Base-by-base conservation (phyloP, 495 filamentous ascomycete species). In the Astrothelium macrocarpum region DNA sequence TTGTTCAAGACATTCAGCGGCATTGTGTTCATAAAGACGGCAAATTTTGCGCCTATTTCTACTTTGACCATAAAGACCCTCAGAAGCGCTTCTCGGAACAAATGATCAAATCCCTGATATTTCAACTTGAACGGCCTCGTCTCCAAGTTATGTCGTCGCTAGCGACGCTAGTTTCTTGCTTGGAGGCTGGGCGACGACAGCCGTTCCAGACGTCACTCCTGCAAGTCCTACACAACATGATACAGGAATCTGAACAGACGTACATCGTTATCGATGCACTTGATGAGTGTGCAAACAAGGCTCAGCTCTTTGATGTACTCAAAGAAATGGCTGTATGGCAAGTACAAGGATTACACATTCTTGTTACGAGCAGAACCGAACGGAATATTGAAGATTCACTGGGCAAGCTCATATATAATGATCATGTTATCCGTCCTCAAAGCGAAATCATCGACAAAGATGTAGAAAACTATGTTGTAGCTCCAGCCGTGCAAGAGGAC, bases 231-330 rank as follows among this genome's bases (percentile, higher is more conserved):
- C 43, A 46, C 10, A 56, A 62, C 1, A 64, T 64, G 59, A 59
- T 60, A 0, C 14, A 62, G 29, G 36, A 59, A 26, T 36, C 60
- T 28, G 46, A 14, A 59, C n/a, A 34, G 18, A 29, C 62, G n/a
- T 71, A 68, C 32, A 60, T 68, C 45, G 53, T 71, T 16, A 23
- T 71, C 18, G 68, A 71, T 49, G 68, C 68, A 0, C 53, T 71
- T 2, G 68, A 71, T 42, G 68, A 71, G 36, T 71, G 68, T 34
- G 43, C 0, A 25, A 42, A 65, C 12, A 60, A 66, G 11, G 31
- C 5, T 16, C 62, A 65, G 59, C 60, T 70, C 0, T 64, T 70
- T 60, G 25, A 14, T 1, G 36, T 64, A 12, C 11, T 68, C 9
- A 31, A 66, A 49, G 53, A 1, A 11, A 60, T 68, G 3, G 1